Conservation (phyloP, 1,139 yeast genomes). For the Yamadazyma trypodendri region DNA sequence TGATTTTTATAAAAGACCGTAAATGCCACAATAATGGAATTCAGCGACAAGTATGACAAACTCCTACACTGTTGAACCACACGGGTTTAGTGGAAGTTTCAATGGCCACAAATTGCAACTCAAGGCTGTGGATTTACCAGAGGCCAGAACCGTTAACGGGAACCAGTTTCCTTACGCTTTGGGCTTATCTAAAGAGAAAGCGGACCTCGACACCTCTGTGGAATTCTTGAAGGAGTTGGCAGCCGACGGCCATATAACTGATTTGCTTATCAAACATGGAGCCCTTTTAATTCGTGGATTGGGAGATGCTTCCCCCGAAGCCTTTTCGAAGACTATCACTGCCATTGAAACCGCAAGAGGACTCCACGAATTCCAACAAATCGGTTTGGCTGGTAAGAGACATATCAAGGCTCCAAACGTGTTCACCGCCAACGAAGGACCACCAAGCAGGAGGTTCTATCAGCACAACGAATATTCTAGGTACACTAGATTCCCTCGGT, state of each 20-base stretch:
- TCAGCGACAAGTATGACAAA: no score
- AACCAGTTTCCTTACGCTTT: constrained; percentile 5
- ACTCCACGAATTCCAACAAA: constrained; percentile 19
- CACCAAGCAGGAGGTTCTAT: constrained; percentile 16
- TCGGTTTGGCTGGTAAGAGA: constrained; percentile 24
- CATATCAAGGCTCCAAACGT: constrained; percentile 19
- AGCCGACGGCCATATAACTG: constrained; percentile 2
- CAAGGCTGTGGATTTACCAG: neutral
- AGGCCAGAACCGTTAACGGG: constrained; percentile 2
- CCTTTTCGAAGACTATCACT: constrained; percentile 3
- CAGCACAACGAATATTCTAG: constrained; percentile 30
- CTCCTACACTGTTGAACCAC: neutral
- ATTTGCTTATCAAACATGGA: constrained; percentile 3
- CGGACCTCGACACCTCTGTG: neutral
- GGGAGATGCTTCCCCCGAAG: constrained; percentile 2
- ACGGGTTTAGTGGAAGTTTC: constrained; percentile 1
- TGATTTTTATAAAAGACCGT: no score
- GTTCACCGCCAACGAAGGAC: constrained; percentile 28
- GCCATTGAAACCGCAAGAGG: constrained; percentile 4
- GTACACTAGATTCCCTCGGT: constrained; percentile 23
- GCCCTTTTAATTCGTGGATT: constrained; percentile 3
- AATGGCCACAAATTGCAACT: constrained; percentile 1
- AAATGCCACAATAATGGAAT: no score
- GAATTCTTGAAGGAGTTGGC: constrained; percentile 3
- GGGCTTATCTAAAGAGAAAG: neutral